A percentile compares a stretch with the other conserved stretches of the same genome.
These are phyloP conservation scores for Acephala macrosclerotiorum DNA, from an alignment of 2,329 filamentous ascomycete species.

Conservation along the genomic window DNA sequence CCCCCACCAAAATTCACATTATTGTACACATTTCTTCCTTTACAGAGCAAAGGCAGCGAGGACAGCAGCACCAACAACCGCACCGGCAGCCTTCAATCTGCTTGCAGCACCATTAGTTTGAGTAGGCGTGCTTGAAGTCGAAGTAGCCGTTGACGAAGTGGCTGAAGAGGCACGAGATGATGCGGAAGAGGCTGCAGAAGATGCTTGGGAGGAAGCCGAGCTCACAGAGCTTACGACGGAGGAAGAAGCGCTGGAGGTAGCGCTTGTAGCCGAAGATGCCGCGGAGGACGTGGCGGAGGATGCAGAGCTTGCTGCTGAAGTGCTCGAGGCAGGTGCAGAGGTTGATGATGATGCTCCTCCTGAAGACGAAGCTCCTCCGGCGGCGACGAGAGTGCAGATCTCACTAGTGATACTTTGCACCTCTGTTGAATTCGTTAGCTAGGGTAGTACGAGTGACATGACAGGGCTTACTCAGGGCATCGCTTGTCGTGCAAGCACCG, in stretches of 20 bases:
- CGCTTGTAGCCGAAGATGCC: conserved; percentile 1
- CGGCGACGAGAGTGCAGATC: conserved; percentile 29
- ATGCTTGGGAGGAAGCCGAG: not conserved
- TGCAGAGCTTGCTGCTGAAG: not conserved
- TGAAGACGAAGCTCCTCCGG: conserved; percentile 4
- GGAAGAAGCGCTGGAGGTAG: conserved; percentile 3
- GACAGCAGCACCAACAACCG: conserved; percentile 29
- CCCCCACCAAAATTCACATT: not conserved
- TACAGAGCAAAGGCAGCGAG: conserved; percentile 36
- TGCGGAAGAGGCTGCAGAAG: conserved; percentile 8
- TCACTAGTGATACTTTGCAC: conserved; percentile 28
- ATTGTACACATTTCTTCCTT: conserved; percentile 3
- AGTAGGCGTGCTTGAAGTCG: conserved; percentile 14
- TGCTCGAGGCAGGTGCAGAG: not conserved
- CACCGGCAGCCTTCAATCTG: conserved; percentile 20
- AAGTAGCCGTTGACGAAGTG: conserved; percentile 1
- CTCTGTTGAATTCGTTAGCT: conserved; percentile 19
- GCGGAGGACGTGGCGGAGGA: not conserved
- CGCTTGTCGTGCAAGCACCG: conserved; percentile 28
- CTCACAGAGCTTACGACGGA: not conserved
- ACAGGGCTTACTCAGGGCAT: conserved; percentile 34
- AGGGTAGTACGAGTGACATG: not conserved
- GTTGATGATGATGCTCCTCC: not conserved
- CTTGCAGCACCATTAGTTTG: conserved; percentile 17
- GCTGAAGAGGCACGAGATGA: conserved; percentile 18